A percentile compares a stretch with the other conserved stretches of the same genome.
Conservation (phyloP, 371 early-diverging fungal species). For the Mortierella sp. region DNA sequence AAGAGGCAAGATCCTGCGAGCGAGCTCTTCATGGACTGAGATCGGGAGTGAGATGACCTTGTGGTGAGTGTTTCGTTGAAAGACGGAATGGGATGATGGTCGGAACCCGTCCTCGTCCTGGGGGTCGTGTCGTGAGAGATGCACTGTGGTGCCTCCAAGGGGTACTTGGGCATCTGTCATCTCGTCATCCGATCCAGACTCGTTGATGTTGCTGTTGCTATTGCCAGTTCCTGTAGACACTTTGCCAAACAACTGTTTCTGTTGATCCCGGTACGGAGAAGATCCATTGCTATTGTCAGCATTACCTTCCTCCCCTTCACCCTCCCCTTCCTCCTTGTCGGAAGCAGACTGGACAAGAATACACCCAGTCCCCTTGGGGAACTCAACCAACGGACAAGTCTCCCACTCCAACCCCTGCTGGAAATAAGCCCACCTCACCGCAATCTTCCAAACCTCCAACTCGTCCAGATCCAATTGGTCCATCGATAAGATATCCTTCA, state of each 20-base stretch:
- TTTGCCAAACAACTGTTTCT: background rate
- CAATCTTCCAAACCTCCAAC: constrained; percentile 58
- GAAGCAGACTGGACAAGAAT: constrained; percentile 28
- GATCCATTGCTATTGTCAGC: background rate
- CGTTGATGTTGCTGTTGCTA: background rate
- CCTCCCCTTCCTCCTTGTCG: background rate
- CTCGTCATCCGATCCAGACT: constrained; percentile 14
- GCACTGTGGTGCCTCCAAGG: constrained; percentile 14
- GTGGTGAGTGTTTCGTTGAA: constrained; percentile 31
- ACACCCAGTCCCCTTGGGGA: constrained; percentile 46
- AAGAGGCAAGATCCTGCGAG: constrained; percentile 29
- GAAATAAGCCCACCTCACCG: constrained; percentile 48
- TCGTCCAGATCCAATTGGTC: constrained; percentile 58
- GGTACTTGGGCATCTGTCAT: constrained; percentile 21
- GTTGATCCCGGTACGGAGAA: background rate
- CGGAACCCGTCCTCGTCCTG: constrained; percentile 44
- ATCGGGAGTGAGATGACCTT: constrained; percentile 28
- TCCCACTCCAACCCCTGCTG: constrained; percentile 54
- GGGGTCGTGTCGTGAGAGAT: background rate
- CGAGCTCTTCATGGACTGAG: constrained; percentile 37
- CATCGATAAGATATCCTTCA: constrained; percentile 52
- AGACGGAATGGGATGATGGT: constrained; percentile 34
- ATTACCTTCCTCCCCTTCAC: background rate
- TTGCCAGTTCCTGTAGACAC: background rate
- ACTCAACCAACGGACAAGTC: constrained; percentile 40